These are phyloP conservation scores for Dalbergia oliveri DNA, from an alignment of 306 rosid species.

Conservation along the genomic window DNA sequence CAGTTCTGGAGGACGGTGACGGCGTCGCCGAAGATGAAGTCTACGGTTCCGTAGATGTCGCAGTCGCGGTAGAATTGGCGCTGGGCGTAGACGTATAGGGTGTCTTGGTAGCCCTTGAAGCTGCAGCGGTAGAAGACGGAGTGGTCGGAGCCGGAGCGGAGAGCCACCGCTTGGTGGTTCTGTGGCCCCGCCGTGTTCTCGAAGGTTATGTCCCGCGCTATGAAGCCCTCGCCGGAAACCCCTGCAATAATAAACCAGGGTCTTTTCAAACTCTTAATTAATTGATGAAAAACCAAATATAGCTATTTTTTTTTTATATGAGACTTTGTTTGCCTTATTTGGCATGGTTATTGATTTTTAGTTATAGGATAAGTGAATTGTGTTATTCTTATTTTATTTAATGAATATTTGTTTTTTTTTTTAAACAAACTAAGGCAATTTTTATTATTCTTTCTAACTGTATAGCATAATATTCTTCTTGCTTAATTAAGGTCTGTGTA, in stretches of 20 bases:
- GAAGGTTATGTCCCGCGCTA: slow-evolving; percentile 78
- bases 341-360: too few relatives aligned
- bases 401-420: too few relatives aligned
- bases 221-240: slow-evolving; percentile 74
- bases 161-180: slow-evolving; percentile 81
- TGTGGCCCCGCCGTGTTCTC: slow-evolving; percentile 89
- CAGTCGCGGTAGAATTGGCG: slow-evolving; percentile 95
- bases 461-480: too few relatives aligned
- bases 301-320: too few relatives aligned
- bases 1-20: slow-evolving; percentile 66
- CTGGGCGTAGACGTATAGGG: slow-evolving; percentile 66
- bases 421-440: too few relatives aligned
- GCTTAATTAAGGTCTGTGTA: too few relatives aligned
- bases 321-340: too few relatives aligned
- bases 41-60: slow-evolving; percentile 74
- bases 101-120: slow-evolving; percentile 88
- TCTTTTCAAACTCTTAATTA: not conserved
- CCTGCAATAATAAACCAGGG: slow-evolving; percentile 43
- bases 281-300: not conserved
- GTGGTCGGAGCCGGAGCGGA: slow-evolving; percentile 70
- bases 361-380: too few relatives aligned
- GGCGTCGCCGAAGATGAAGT: slow-evolving; percentile 81
- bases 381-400: too few relatives aligned
- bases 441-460: too few relatives aligned
- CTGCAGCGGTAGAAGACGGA: slow-evolving; percentile 77